Evolutionary conservation across 768 basidiomycete species (phyloP), one percentile per base, ranked within the genome.

Genomic region (Hortiboletus campestris): DNA sequence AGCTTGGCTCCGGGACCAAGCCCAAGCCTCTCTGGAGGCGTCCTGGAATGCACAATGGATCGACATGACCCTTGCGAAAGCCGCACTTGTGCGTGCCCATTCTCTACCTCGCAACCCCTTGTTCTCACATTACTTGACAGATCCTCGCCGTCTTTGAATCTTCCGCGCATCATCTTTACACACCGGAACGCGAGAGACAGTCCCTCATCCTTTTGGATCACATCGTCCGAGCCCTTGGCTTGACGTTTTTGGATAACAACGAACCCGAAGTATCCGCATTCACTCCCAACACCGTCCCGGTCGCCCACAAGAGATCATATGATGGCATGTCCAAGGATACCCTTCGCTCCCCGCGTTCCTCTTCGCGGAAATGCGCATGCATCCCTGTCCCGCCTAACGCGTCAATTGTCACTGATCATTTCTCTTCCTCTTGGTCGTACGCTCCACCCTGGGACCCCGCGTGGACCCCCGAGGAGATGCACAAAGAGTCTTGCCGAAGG

Each of bases 91-190:
- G 47, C 58, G 80, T 71, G 6, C 41, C 20, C 39, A 7, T 46
- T 49, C 41, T 50, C 32, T 22, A 8, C 35, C 9, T 29, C 13
- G 13, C 19, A 31, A 8, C 22, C 32, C 19, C 29, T 43, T 11
- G 34, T 57, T 56, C 62, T 68, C 40, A 73, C 39, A 44, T 36
- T 2, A 13, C 14, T 16, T n/a, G 5, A 34, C 57, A 89, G 89
- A 82, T 92, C 46, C 77, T 91, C 10, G 86, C 89, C 6, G 73
- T 92, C 3, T 92, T 89, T 62, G 90, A 92, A 67, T 80, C 82
- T 0, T 91, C 86, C 1, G 80, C 85, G 6, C 86, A 91, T 56
- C 88, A 88, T 7, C 74, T 80, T 41, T 80, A 89, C 65, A 79
- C 78, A 20, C 75, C 80, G 5, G 78, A 81, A 20, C 79, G 84